Base-by-base conservation (phyloP, 2,329 filamentous ascomycete species). In the Fusarium albosuccineum region DNA sequence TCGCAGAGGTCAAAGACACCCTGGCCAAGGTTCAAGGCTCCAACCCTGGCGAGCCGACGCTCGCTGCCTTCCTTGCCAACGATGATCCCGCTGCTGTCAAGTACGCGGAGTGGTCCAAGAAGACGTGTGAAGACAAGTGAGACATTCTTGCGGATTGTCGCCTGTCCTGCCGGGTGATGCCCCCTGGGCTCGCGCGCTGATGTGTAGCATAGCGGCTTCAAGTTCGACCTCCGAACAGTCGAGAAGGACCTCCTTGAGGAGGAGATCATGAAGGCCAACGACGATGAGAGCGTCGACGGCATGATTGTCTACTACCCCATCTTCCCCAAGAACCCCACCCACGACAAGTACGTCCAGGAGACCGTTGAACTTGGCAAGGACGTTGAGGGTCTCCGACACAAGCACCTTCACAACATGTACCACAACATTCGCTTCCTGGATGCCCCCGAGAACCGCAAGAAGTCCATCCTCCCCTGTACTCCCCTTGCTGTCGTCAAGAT, bases 241-340 rank as follows among this genome's bases (percentile, higher is more conserved):
- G 87, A 92, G 74, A 95, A 95, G 77, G 94, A 98, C 76, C 86
- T 89, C 46, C 91, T 98, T 66, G 96, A 99, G 83, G 93, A 97
- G 73, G 89, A 91, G 69, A 91, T 99, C 75, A 87, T 95, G 70
- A 86, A 87, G 70, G 95, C 95, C 76, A 99, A 99, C 80, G 82
- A 87, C 33, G 93, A 98, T 79, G 77, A 86, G 58, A 76, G 81
- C 14, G 88, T 97, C 66, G 92, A 97, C 80, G 95, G 88, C 73
- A 97, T 97, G 76, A 97, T 99, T 70, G 92, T 99, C 77, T 99
- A 99, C 86, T 99, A 98, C 80, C 96, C 96, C 57, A 97, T 99
- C 81, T 98, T 97, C 79, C 85, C 86, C 14, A 82, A 83, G 80
- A 92, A 94, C 82, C 91, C 90, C 53, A 87, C 89, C 29, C 93